These are phyloP conservation scores for Aspergillus costaricaensis DNA, from an alignment of 2,329 filamentous ascomycete genomes.

Conservation along the genomic window DNA sequence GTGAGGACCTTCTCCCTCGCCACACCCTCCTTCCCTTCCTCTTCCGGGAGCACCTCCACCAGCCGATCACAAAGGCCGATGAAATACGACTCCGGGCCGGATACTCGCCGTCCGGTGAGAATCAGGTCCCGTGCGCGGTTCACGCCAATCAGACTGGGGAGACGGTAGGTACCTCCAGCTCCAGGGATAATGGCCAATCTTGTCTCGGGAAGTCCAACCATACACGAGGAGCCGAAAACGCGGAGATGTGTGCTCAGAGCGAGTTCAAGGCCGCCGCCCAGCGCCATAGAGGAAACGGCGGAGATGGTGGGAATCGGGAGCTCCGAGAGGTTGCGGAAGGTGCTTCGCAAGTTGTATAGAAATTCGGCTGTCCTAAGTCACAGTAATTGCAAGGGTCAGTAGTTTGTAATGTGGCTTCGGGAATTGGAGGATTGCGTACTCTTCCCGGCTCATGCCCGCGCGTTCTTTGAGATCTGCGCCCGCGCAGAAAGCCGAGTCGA, in stretches of 20 bases:
- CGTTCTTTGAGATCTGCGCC: constrained; percentile 94
- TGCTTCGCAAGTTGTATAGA: constrained; percentile 72
- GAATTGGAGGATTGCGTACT: constrained; percentile 58
- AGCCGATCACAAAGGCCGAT: constrained; percentile 87
- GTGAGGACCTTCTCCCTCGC: constrained; percentile 70
- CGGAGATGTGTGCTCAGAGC: constrained; percentile 87
- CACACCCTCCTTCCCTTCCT: constrained; percentile 54
- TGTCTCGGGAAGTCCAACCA: constrained; percentile 85
- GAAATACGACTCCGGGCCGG: constrained; percentile 84
- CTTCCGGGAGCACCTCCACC: constrained; percentile 70
- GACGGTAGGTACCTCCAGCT: constrained; percentile 86
- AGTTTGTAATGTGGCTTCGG: not conserved
- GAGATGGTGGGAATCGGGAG: constrained; percentile 89
- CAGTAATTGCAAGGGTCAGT: not conserved
- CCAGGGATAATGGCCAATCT: constrained; percentile 91
- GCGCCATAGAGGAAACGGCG: constrained; percentile 79
- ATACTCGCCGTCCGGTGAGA: constrained; percentile 83
- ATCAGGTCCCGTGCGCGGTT: constrained; percentile 85
- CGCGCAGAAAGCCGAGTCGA: constrained; percentile 88
- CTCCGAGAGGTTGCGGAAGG: constrained; percentile 70
- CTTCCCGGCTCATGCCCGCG: constrained; percentile 70
- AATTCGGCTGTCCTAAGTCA: constrained; percentile 71
- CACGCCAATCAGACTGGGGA: constrained; percentile 78
- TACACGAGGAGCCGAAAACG: constrained; percentile 76
- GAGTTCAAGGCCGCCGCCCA: constrained; percentile 92